Evolutionary conservation across 106 monocot genomes (phyloP).

Genomic region (Dioscorea zingiberensis): DNA sequence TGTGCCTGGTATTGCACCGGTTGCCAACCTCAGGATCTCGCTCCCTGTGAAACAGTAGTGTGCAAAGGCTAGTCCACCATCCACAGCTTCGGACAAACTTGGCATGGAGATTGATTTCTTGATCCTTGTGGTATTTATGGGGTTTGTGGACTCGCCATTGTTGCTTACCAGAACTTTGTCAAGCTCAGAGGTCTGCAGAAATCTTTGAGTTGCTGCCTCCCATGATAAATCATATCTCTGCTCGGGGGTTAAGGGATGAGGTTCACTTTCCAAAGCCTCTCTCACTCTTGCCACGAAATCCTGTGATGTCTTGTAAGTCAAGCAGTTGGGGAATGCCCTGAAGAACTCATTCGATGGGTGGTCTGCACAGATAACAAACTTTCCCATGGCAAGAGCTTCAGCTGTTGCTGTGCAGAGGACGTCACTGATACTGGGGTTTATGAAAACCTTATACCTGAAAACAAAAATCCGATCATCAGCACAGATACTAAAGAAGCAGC

Average conservation of each 20-base stretch:
- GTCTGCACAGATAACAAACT: conserved; percentile 97
- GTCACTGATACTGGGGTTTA: conserved; percentile 96
- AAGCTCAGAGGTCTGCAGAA: conserved; percentile 83
- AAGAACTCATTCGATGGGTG: conserved; percentile 99
- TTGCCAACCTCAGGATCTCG: conserved; percentile 68
- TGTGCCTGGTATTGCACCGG: conserved; percentile 81
- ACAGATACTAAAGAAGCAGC: too few species aligned
- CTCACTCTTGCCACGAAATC: conserved; percentile 82
- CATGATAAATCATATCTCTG: conserved; percentile 83
- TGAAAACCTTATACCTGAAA: conserved; percentile 90
- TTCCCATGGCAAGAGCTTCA: conserved; percentile 99
- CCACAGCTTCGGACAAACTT: conserved; percentile 44
- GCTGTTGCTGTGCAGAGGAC: conserved; percentile 98
- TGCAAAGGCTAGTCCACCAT: conserved; percentile 82
- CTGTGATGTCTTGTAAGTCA: conserved; percentile 83
- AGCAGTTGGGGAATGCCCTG: conserved; percentile 83
- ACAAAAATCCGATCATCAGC: neutral
- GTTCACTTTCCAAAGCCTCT: conserved; percentile 67
- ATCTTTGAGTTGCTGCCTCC: conserved; percentile 95
- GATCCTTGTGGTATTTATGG: neutral
- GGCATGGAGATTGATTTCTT: conserved; percentile 63
- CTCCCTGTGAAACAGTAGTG: conserved; percentile 89
- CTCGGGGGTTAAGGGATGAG: conserved; percentile 71
- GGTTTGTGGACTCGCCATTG: neutral
- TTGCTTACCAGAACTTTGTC: conserved; percentile 46